Percentiles rank a stretch among this genome's conserved stretches.
These are phyloP conservation scores for Kodamaea sagamina DNA, from an alignment of 805 yeast species.

Conservation along the genomic window DNA sequence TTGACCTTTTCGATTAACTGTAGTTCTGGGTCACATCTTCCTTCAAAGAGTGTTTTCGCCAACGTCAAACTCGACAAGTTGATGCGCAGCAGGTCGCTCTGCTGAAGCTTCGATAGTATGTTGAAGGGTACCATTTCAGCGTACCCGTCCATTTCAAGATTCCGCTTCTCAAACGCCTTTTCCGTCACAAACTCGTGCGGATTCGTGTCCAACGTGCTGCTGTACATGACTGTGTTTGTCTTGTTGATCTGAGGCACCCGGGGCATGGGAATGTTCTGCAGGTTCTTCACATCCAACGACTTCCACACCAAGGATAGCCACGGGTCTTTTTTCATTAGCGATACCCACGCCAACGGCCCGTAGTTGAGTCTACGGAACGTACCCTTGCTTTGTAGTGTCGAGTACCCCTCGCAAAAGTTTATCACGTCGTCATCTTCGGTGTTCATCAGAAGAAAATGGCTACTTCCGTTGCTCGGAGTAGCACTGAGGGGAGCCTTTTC, in stretches of 20 bases:
- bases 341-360: slow-evolving; percentile 44
- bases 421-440: slow-evolving; percentile 17
- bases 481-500: too few species aligned
- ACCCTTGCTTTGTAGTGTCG: slow-evolving; percentile 30
- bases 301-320: slow-evolving; percentile 39
- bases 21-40: slow-evolving; percentile 31
- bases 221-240: slow-evolving; percentile 11
- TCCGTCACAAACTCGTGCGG: slow-evolving; percentile 17
- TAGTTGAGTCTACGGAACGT: slow-evolving; percentile 31
- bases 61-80: slow-evolving; percentile 21
- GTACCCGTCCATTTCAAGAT: slow-evolving; percentile 37
- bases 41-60: slow-evolving; percentile 38
- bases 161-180: slow-evolving; percentile 25
- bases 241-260: slow-evolving; percentile 15
- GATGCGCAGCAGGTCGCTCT: slow-evolving; percentile 2
- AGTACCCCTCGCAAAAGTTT: slow-evolving; percentile 25
- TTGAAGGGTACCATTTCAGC: slow-evolving; percentile 35
- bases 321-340: slow-evolving; percentile 36
- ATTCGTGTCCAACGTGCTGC: slow-evolving; percentile 2
- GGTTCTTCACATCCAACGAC: slow-evolving; percentile 20
- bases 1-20: slow-evolving; percentile 44
- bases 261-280: slow-evolving; percentile 23
- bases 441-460: neutral
- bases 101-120: slow-evolving; percentile 11
- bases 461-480: neutral